Conservation (phyloP, 1,284 basidiomycete genomes). For the Mycocalia duriaeana region DNA sequence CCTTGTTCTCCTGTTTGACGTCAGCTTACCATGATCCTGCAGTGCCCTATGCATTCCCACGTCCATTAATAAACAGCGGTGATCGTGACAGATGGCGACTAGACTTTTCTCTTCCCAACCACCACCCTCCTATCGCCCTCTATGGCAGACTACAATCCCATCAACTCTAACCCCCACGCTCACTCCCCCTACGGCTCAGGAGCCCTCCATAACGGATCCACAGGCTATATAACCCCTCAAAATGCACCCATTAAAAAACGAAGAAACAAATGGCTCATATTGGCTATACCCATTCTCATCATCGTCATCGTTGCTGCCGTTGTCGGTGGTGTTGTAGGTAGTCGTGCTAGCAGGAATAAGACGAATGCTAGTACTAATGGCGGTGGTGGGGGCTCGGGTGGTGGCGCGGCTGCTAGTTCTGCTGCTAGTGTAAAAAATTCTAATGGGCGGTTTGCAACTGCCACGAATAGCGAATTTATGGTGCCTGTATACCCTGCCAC, state of each 20-base stretch:
- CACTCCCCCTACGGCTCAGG: conserved; percentile 35
- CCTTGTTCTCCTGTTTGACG: no score
- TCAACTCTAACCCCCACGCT: conserved; percentile 25
- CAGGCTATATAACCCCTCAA: conserved; percentile 57
- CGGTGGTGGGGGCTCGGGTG: conserved; percentile 19
- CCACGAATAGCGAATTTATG: conserved; percentile 69
- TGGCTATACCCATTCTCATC: conserved; percentile 61
- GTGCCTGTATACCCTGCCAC: conserved; percentile 86
- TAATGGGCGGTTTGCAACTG: conserved; percentile 66
- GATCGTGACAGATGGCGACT: no score
- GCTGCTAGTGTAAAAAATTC: conserved; percentile 57
- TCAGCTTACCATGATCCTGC: not conserved
- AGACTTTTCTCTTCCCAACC: not conserved
- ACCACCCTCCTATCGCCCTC: conserved; percentile 14
- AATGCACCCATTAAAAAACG: conserved; percentile 40
- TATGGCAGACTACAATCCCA: conserved; percentile 44
- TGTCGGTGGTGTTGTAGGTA: conserved; percentile 74
- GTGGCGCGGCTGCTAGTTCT: conserved; percentile 40
- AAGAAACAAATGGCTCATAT: conserved; percentile 56
- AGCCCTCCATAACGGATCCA: conserved; percentile 62
- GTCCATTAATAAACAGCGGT: no score
- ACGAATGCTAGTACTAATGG: conserved; percentile 10
- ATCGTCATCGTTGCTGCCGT: conserved; percentile 72
- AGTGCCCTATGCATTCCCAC: no score
- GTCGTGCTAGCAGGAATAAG: conserved; percentile 31